Conservation (phyloP, 2,329 filamentous ascomycete species). For the Alternaria postmessia region DNA sequence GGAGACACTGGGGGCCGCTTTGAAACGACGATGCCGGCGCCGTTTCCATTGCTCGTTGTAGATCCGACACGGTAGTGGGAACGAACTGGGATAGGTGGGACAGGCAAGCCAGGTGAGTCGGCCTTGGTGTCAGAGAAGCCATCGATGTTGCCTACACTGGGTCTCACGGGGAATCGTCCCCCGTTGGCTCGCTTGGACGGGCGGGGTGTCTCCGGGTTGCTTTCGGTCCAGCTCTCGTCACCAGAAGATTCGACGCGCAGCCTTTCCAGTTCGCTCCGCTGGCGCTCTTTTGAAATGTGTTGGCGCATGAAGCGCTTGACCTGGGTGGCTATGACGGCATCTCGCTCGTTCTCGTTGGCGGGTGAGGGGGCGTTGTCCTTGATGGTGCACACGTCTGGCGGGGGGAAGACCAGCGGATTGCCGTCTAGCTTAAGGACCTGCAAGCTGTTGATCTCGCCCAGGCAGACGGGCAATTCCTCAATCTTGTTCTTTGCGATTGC, state of each 20-base stretch:
- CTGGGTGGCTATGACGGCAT: conserved; percentile 66
- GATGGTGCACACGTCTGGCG: conserved; percentile 55
- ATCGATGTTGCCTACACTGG: conserved; percentile 73
- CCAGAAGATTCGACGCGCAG: conserved; percentile 56
- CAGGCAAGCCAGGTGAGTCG: conserved; percentile 43
- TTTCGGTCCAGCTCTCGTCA: conserved; percentile 66
- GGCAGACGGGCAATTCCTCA: conserved; percentile 79
- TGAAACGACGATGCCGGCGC: conserved; percentile 50
- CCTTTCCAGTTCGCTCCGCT: conserved; percentile 43
- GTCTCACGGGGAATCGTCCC: conserved; percentile 70
- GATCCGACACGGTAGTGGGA: conserved; percentile 82
- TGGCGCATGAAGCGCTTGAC: conserved; percentile 66
- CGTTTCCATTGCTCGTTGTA: conserved; percentile 63
- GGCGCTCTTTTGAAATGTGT: conserved; percentile 48
- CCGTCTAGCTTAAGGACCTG: conserved; percentile 90
- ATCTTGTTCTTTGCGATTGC: conserved; percentile 89
- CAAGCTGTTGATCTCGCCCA: conserved; percentile 89
- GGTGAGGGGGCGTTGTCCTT: conserved; percentile 53
- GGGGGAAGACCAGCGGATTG: conserved; percentile 84
- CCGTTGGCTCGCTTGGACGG: conserved; percentile 65
- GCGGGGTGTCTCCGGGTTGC: conserved; percentile 77
- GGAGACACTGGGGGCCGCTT: conserved; percentile 78
- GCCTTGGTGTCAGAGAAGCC: conserved; percentile 56
- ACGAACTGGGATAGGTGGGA: conserved; percentile 79
- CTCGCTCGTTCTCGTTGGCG: conserved; percentile 66